Evolutionary conservation across 345 rosid genomes (phyloP).

Genomic region (Rhodamnia argentea): DNA sequence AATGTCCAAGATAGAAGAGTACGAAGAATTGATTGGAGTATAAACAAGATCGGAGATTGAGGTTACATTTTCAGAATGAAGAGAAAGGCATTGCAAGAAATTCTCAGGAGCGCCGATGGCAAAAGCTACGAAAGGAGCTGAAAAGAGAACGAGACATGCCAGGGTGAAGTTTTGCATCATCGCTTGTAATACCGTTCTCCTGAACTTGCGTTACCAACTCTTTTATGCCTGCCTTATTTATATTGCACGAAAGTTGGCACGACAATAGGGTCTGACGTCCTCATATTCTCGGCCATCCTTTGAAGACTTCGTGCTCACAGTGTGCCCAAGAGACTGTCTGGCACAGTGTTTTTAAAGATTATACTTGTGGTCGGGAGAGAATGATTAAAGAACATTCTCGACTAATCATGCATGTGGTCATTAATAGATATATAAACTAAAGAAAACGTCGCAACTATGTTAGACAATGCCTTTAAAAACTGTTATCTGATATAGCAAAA

Average conservation of each 20-base stretch:
- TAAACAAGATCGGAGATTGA: slow-evolving; percentile 2
- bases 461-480: too few species aligned
- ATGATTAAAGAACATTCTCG: too few species aligned
- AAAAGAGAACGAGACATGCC: neutral
- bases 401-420: too few species aligned
- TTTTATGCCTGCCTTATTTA: neutral
- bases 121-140: neutral
- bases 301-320: neutral
- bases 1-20: neutral
- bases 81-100: slow-evolving; percentile 9
- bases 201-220: neutral
- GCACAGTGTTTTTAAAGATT: too few species aligned
- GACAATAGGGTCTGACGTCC: too few species aligned
- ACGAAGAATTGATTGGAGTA: slow-evolving; percentile 2
- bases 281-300: too few species aligned
- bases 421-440: too few species aligned
- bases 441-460: too few species aligned
- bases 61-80: neutral
- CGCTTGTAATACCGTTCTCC: neutral
- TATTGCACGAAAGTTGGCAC: neutral
- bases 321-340: too few species aligned
- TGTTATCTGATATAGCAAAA: too few species aligned
- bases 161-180: neutral
- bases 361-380: too few species aligned
- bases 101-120: neutral